Base-by-base conservation (phyloP, 2,329 filamentous ascomycete genomes). In the Diplodia corticola region DNA sequence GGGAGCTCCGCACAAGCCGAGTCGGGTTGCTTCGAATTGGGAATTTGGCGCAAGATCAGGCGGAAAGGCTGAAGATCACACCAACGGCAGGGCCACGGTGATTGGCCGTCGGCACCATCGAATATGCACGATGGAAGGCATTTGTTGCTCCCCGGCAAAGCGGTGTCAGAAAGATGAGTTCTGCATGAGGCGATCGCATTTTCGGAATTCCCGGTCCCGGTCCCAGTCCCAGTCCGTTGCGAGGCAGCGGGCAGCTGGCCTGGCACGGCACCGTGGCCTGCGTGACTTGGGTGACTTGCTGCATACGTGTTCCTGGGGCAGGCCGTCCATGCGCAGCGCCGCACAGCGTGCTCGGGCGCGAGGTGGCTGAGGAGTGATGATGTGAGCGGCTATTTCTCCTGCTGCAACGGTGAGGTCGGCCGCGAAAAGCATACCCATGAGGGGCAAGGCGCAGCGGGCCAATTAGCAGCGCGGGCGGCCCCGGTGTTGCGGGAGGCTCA, bases 401-500 rank as follows among this genome's bases (percentile, higher is more conserved):
- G 50, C 50, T 54, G 28, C 26, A 12, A 54, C 28, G 5, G n/a
- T 44, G 33, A 57, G 26, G 54, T 57, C 54, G 35, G 22, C 35
- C 54, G 35, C 20, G 54, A 17, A n/a, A 26, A 44, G 54, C 30
- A 37, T 22, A 35, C 24, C 20, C 24, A 24, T 44, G 54, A 57
- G 54, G 54, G 28, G 54, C 22, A 57, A 22, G 53, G n/a, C 22
- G 54, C 30, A 24, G 35, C 30, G 33, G 37, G 54, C 54, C 54
- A 57, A 37, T 57, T 24, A 57, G 54, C 54, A 22, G 17, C 33
- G 54, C 54, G 22, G 37, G 55, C 37, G 55, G 55, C 28, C 37
- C 33, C 20, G 55, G 22, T 60, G 55, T 28, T 60, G 55, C 55
- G 55, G 55, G 55, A 60, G 55, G 55, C 55, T 60, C 37, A 60